These are phyloP conservation scores for Tricholoma flavovirens DNA, from an alignment of 768 basidiomycete genomes.

Conservation along the genomic window DNA sequence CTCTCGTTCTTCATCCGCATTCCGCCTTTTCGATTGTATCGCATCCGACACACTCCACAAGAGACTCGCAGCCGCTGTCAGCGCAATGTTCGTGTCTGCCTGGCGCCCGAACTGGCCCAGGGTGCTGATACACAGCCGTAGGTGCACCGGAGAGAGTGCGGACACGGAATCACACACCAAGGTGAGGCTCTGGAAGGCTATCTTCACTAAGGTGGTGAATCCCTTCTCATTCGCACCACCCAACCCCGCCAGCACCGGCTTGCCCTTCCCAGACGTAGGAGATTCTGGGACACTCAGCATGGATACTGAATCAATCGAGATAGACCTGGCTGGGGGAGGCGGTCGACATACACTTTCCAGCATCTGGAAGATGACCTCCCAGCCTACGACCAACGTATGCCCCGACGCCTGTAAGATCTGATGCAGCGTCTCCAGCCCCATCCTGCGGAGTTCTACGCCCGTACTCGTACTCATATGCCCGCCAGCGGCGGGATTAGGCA, in stretches of 20 bases:
- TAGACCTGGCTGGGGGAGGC: conserved; percentile 27
- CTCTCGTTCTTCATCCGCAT: conserved; percentile 54
- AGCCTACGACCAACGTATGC: conserved; percentile 87
- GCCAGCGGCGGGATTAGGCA: conserved; percentile 34
- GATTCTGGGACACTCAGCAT: conserved; percentile 35
- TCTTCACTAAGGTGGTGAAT: conserved; percentile 74
- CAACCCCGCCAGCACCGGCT: conserved; percentile 43
- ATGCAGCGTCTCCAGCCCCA: conserved; percentile 87
- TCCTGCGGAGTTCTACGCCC: conserved; percentile 72
- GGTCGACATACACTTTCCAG: conserved; percentile 82
- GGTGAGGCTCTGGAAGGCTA: conserved; percentile 90
- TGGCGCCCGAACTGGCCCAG: conserved; percentile 90
- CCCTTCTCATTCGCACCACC: conserved; percentile 62
- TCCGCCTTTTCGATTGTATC: conserved; percentile 78
- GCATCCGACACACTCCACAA: conserved; percentile 97
- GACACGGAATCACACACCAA: conserved; percentile 92
- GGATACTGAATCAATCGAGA: conserved; percentile 36
- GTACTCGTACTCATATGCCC: conserved; percentile 32
- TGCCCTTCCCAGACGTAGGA: conserved; percentile 25
- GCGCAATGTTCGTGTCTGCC: conserved; percentile 90
- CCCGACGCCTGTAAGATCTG: conserved; percentile 88
- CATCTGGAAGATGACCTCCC: conserved; percentile 92
- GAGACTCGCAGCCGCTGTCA: conserved; percentile 89
- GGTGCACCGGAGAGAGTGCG: conserved; percentile 70
- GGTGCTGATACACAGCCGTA: conserved; percentile 85